Evolutionary conservation across 2,329 filamentous ascomycete species (phyloP), one percentile per base, ranked within the genome.

Genomic region (Nemania sp.): DNA sequence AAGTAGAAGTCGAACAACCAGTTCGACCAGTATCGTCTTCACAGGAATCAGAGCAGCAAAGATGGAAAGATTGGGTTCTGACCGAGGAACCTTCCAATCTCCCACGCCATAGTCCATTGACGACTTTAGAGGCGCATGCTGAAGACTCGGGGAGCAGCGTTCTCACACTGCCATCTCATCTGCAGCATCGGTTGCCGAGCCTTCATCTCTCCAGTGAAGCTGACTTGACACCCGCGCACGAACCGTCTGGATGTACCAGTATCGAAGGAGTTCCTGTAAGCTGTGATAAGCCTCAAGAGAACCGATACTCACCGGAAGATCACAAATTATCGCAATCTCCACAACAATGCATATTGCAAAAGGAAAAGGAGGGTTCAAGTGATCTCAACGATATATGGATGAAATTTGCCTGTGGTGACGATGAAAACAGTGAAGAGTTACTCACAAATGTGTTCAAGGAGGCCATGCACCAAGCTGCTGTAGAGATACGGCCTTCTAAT

Each of bases 381-480:
- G 27, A 20, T 29, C 22, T 67, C 11, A 70, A 76, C n/a, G 49
- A 52, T n/a, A 62, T 67, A 52, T 79, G 77, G 77, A 77, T 74
- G 73, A 73, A 73, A 49, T 78, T 79, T 32, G 72, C 70, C 5
- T 73, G 73, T n/a, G 73, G 70, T 24, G 70, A 68, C 7, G 68
- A 75, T 26, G 68, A 66, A 7, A 57, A 74, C 53, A 73, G 63
- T 41, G 73, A 77, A 10, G 72, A 74, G 15, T 13, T 76, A 55
- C 49, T 74, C 54, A 61, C 56, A 6, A 58, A 66, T 53, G 73
- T 61, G 5, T 74, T 77, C 6, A 69, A 71, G 55, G 73, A 77
- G 52, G 76, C 76, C 53, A 71, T 69, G 22, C 73, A 72, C 58
- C 67, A 73, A 60, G 73, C 67, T 52, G 76, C 75, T 8, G 45